Evolutionary conservation across 768 basidiomycete species (phyloP), one percentile per base, ranked within the genome.

Genomic region (Collybiopsis luxurians): DNA sequence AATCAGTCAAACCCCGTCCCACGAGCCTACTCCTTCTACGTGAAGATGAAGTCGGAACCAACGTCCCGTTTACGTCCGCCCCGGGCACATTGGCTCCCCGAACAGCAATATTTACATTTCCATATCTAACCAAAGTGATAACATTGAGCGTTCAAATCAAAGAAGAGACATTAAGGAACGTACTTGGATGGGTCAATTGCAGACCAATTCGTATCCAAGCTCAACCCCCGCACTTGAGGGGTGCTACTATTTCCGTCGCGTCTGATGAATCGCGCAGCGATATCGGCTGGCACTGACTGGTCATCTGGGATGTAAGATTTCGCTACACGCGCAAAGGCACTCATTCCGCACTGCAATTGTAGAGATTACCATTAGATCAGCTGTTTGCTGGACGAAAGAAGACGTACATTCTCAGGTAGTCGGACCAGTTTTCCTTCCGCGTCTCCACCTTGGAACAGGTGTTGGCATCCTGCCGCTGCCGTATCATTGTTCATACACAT

Each of bases 241-340:
- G 40, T 24, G 11, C 46, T 47, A 26, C 50, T 30, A 19, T 30
- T 39, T 12, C 64, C 67, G 53, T 65, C 66, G 15, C 71, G 61
- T 17, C 69, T 67, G 10, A 60, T 53, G 39, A 73, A 55, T 21
- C 59, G 56, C 40, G 53, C 47, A 0, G 62, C 64, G 12, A 73
- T 56, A 23, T 55, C 34, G 1, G 57, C 30, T 0, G 75, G 73
- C 17, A 75, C 61, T 0, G 69, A 69, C 59, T 77, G 77, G 54
- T 78, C 68, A 11, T 69, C 62, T 2, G 73, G 64, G n/a, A 67
- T 63, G 69, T 71, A 73, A 2, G 70, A 67, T n/a, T 61, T 62
- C 7, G 69, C 70, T 43, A 79, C 62, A 34, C 56, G 68, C 28
- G 55, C 65, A 54, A 61, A 69, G 27, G 61, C 42, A 52, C 49